Base-by-base conservation (phyloP, 2,329 filamentous ascomycete genomes). In the Didymella pinodella region DNA sequence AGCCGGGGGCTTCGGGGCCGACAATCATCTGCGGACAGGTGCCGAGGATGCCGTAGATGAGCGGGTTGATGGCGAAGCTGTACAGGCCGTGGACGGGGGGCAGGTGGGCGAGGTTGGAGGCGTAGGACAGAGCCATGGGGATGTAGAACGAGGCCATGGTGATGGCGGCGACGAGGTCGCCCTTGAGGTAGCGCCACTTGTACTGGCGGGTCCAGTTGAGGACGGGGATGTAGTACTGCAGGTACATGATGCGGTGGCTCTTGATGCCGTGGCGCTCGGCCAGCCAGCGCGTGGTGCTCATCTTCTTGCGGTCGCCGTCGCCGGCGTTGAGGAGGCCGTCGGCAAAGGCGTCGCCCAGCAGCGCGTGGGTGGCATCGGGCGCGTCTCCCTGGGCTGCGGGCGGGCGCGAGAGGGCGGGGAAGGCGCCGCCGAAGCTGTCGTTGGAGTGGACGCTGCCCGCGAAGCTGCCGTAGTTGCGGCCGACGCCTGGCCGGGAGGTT, bases 81-180 rank as follows among this genome's bases (percentile, higher is more conserved):
- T 98, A 99, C 3, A 99, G 84, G 0, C 95, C 95, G 72, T 97
- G 94, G 70, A 98, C 93, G 0, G 95, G 90, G 8, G 94, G 93
- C 1, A 97, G 88, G 74, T 98, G 95, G 6, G 90, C 93, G 41
- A 99, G 87, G 73, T 98, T 98, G 40, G 92, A 88, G 54, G 95
- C 93, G 64, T 96, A 90, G 0, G 95, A 98, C 14, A 99, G 85
- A 0, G 93, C 90, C 93, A 99, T 97, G 50, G 95, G 95, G 36
- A 99, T 90, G 77, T 99, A 99, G 80, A 99, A 95, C 26, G 93
- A 97, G n/a, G 94, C 92, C 81, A 99, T 90, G n/a, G 95, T 98
- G 63, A 98, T 77, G 48, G 94, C 93, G 8, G 94, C 90, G 14
- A 96, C 83, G 18, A 98, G 80, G 77, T 99, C 95, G 47, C 95